Evolutionary conservation across 1,284 basidiomycete genomes (phyloP).

Genomic region (Amylostereum areolatum): DNA sequence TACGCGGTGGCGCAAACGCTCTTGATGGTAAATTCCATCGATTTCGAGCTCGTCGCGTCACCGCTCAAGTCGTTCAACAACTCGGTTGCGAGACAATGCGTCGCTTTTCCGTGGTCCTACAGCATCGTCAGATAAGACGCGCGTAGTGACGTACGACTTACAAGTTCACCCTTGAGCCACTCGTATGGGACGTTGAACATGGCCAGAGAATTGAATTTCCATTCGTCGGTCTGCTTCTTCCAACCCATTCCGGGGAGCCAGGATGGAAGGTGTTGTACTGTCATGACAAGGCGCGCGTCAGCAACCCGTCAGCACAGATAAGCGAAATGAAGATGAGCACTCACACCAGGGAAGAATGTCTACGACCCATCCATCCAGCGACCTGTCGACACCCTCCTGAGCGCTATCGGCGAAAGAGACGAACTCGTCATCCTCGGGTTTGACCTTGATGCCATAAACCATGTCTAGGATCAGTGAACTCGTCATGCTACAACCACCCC

Average conservation of each 20-base stretch:
- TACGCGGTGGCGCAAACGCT: not conserved
- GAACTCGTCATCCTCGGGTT: not conserved
- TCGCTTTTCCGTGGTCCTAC: not conserved
- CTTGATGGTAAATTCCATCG: not conserved
- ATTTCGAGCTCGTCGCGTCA: not conserved
- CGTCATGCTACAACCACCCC: not conserved
- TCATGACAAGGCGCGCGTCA: not conserved
- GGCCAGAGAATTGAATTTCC: not conserved
- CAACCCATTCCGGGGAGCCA: not conserved
- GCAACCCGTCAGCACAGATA: not conserved
- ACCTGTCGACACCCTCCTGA: not conserved
- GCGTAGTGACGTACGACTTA: too few relatives aligned
- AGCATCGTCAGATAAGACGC: too few relatives aligned
- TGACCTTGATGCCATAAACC: not conserved
- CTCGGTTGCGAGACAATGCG: not conserved
- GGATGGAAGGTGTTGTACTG: not conserved
- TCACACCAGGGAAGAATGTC: not conserved
- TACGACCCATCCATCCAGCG: not conserved
- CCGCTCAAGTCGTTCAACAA: not conserved
- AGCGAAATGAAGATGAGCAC: not conserved
- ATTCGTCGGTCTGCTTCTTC: not conserved
- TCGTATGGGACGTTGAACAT: not conserved
- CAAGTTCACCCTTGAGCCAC: too few relatives aligned
- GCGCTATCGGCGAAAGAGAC: not conserved
- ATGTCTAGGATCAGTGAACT: not conserved